Conservation (phyloP, 1,284 basidiomycete genomes). For the Gomphus bonarii region DNA sequence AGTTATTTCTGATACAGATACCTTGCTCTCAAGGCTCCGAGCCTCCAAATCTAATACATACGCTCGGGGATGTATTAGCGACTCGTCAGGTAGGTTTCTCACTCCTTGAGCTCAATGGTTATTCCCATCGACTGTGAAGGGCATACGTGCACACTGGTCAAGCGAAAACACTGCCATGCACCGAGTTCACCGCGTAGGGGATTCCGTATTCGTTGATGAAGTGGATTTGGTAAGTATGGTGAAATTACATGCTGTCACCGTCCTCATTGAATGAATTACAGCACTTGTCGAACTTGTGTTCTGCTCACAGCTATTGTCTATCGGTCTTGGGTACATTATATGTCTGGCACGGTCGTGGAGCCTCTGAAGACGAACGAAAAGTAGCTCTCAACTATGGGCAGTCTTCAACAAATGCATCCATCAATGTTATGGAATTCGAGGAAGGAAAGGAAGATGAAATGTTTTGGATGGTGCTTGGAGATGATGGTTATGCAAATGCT, state of each 20-base stretch:
- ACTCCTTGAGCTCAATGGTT: not conserved
- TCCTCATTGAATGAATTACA: constrained; percentile 20
- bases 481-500: constrained; percentile 60
- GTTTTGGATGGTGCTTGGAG: constrained; percentile 76
- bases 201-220: constrained; percentile 56
- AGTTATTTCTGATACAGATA: constrained; percentile 25
- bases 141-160: constrained; percentile 61
- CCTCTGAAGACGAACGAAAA: constrained; percentile 41
- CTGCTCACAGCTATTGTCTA: constrained; percentile 68
- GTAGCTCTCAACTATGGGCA: constrained; percentile 53
- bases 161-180: constrained; percentile 75
- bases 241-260: not conserved
- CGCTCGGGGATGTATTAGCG: constrained; percentile 55
- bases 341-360: constrained; percentile 70
- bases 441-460: constrained; percentile 53
- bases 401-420: constrained; percentile 29
- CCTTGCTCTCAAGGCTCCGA: constrained; percentile 49
- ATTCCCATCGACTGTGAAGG: constrained; percentile 29
- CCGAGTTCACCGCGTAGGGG: constrained; percentile 41
- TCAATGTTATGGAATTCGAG: constrained; percentile 45
- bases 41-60: constrained; percentile 45
- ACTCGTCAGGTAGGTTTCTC: constrained; percentile 46
- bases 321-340: constrained; percentile 60
- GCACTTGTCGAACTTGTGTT: constrained; percentile 61
- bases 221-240: constrained; percentile 50